Evolutionary conservation across 2,329 filamentous ascomycete species (phyloP), one percentile per base, ranked within the genome.

Genomic region (Venturia aucupariae): DNA sequence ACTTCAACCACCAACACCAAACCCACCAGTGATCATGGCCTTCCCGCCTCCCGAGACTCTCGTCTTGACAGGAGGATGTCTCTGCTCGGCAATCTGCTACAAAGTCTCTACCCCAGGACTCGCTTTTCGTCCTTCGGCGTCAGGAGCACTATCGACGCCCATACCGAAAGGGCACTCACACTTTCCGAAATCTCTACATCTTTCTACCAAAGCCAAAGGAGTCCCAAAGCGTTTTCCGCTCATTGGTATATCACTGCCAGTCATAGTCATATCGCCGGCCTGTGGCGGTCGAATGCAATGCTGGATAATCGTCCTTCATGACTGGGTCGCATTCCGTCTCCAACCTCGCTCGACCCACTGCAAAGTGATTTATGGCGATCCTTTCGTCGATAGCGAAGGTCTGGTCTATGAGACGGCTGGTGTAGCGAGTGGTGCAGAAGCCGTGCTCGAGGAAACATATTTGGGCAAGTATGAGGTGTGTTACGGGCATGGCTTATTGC

Each of bases 11-110:
- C 6, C 24, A 30, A 3, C 22, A 32, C 24, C 48, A 30, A 17
- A 6, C 17, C 22, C 6, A 54, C 5, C 24, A 15, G 44, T 13
- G 32, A 32, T 13, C 24, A 62, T 62, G 60, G 39, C 60, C 19
- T 62, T 30, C 27, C 60, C 54, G 4, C 60, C 41, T 17, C 19
- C 38, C n/a, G 60, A 48, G 41, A n/a, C n/a, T 38, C 60, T 62
- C 13, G 42, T 27, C 8, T 32, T 62, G 30, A 44, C 30, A 24
- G 60, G 60, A 24, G 60, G 60, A 15, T 62, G 41, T 46, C 42
- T 62, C 60, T 62, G 60, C 24, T 51, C 60, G n/a, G 44, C 39
- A 10, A 62, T 62, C 27, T 41, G 60, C 39, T 51, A 62, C 44
- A 62, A 44, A 22, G 54, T 62, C 13, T 51, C 60, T 17, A 30